Percentiles rank a stretch among this genome's conserved stretches.
Conservation (phyloP, 2,329 filamentous ascomycete species). For the Trichoderma polysporum region DNA sequence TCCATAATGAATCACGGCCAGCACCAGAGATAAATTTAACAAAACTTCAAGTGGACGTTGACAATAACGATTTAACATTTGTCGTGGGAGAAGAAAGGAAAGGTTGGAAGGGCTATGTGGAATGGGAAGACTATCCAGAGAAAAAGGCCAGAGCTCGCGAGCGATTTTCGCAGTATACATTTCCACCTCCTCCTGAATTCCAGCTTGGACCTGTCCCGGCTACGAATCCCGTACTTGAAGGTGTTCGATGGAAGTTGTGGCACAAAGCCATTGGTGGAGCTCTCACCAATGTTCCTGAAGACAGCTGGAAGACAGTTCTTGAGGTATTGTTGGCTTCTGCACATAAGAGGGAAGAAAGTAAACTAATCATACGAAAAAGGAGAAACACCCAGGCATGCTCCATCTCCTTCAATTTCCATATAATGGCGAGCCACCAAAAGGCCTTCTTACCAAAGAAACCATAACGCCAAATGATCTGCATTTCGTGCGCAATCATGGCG, state of each 20-base stretch:
- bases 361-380: slow-evolving; percentile 30
- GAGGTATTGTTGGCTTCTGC: not conserved
- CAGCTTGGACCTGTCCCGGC: slow-evolving; percentile 55
- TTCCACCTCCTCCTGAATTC: slow-evolving; percentile 50
- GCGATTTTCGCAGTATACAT: slow-evolving; percentile 38
- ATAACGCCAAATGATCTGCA: slow-evolving; percentile 60
- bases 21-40: not conserved
- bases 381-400: slow-evolving; percentile 61
- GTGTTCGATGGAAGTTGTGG: slow-evolving; percentile 58
- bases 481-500: slow-evolving; percentile 72
- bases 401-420: slow-evolving; percentile 64
- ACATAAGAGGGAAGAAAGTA: not conserved
- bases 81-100: not conserved
- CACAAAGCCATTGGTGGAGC: slow-evolving; percentile 48
- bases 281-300: slow-evolving; percentile 51
- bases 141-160: slow-evolving; percentile 61
- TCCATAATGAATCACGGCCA: not conserved
- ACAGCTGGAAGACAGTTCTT: slow-evolving; percentile 56
- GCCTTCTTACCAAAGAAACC: slow-evolving; percentile 52
- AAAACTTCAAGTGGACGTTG: not conserved
- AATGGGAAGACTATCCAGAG: slow-evolving; percentile 69
- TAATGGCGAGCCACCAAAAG: slow-evolving; percentile 62
- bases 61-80: not conserved
- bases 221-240: slow-evolving; percentile 58
- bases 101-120: slow-evolving; percentile 40